Base-by-base conservation (phyloP, 805 yeast species). In the Yarrowia sp. region DNA sequence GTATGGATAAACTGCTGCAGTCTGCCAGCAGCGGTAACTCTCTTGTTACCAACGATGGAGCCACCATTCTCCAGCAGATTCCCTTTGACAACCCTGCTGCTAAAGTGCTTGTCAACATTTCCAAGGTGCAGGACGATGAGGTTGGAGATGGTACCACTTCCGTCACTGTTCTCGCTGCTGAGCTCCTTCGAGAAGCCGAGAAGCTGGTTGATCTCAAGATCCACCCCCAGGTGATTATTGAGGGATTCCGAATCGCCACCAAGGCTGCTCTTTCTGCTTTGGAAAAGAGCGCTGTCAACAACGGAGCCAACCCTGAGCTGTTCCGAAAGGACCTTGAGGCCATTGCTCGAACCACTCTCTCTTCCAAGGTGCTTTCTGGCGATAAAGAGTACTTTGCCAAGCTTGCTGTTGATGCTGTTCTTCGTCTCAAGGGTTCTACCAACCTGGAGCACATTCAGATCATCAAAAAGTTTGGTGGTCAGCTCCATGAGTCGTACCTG, bases 71-170 rank as follows among this genome's bases (percentile, higher is more conserved):
- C 69, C 92, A 92, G 73, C 83, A 96, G 1, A 93, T 95, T 71
- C 98, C 98, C 14, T 84, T 95, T 69, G 97, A 92, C 74, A 93
- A 95, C 72, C 98, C 98, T 9, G 99, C 99, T 10, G 99, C 99
- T 11, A 92, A 91, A 76, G 92, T 93, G 67, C 80, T 93, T 70
- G 99, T 93, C 64, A 96, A 93, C 74, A 89, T 93, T 66, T 89
- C 97, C 15, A 88, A 96, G 75, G 92, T 96, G 2, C 99, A 93
- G 79, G 99, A 93, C 75, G 96, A 96, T 67, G 98, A 93, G 76
- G 97, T 95, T 69, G 99, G 99, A 67, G 99, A 93, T 78, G 99
- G 99, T 69, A 93, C 99, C 48, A 93, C 99, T 1, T 88, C 97
- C 33, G 99, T 93, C 18, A 90, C 98, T 0, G 87, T 93, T 36